A percentile compares a stretch with the other conserved stretches of the same genome.
These are phyloP conservation scores for Caryopteris hybrid DNA, from an alignment of 305 asterid species.

Conservation along the genomic window DNA sequence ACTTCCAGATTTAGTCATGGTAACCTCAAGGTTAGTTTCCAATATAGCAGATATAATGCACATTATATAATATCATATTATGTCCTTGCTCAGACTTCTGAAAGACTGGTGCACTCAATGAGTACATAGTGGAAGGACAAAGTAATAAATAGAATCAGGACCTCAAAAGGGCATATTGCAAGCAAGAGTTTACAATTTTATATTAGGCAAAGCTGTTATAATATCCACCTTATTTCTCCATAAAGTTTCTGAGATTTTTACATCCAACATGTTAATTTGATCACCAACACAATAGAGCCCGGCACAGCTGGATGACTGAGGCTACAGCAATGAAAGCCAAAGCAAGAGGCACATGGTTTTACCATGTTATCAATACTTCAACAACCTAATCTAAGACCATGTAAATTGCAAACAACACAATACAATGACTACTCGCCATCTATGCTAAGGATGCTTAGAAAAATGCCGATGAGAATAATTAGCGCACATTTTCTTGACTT, in stretches of 20 bases:
- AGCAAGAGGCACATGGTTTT: neutral
- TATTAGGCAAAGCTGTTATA: neutral
- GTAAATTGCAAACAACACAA: neutral
- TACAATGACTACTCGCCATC: neutral
- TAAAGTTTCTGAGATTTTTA: neutral
- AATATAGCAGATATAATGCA: neutral
- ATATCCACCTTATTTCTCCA: neutral
- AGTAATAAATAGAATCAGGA: neutral
- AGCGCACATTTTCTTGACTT: neutral
- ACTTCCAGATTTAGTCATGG: neutral
- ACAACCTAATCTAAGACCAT: neutral
- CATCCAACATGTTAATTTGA: neutral
- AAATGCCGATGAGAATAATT: neutral
- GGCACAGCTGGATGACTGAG: neutral
- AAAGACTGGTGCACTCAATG: neutral
- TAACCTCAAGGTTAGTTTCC: neutral
- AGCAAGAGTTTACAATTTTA: neutral
- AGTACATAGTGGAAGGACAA: neutral
- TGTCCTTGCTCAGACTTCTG: neutral
- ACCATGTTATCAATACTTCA: neutral
- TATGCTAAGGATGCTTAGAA: neutral
- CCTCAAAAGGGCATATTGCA: neutral
- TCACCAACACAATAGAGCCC: neutral
- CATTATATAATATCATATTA: neutral
- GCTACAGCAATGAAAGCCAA: neutral